Percentiles rank a stretch among this genome's conserved stretches.
Evolutionary conservation across 2,329 filamentous ascomycete species (phyloP).

Genomic region (Cytospora mali): DNA sequence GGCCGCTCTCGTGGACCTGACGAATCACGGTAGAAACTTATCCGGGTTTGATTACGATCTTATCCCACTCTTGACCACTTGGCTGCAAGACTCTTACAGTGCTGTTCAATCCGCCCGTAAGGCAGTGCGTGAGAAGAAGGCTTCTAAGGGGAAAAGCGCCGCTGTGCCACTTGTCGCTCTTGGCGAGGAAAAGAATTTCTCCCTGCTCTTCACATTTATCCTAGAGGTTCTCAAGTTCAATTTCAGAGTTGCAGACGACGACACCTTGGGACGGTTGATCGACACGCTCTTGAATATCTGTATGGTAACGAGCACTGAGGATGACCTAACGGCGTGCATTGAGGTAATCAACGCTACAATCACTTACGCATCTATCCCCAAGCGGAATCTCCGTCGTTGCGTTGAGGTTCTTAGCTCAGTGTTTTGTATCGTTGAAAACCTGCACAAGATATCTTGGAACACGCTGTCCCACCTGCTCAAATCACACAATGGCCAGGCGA

Average conservation of each 20-base stretch:
- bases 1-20: conserved; percentile 63
- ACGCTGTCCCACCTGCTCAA: conserved; percentile 70
- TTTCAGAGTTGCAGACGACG: conserved; percentile 67
- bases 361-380: conserved; percentile 71
- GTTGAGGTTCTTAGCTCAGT: conserved; percentile 74
- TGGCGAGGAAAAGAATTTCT: conserved; percentile 63
- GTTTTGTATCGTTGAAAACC: conserved; percentile 63
- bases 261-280: conserved; percentile 63
- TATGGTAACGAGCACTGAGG: conserved; percentile 64
- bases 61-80: conserved; percentile 62
- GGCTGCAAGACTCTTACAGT: conserved; percentile 61
- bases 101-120: conserved; percentile 55
- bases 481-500: conserved; percentile 73
- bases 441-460: conserved; percentile 69
- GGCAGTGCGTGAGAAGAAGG: conserved; percentile 43
- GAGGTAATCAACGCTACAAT: conserved; percentile 70
- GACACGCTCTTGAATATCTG: conserved; percentile 67
- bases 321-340: conserved; percentile 69
- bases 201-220: conserved; percentile 66
- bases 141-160: conserved; percentile 43
- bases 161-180: conserved; percentile 35
- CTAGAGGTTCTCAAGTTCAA: conserved; percentile 76
- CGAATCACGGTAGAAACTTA: conserved; percentile 62
- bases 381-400: conserved; percentile 63
- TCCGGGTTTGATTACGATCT: conserved; percentile 70